phyloP scores from a whole-genome alignment of 2,329 filamentous ascomycete species.

The Fusarium sarcochroum region DNA sequence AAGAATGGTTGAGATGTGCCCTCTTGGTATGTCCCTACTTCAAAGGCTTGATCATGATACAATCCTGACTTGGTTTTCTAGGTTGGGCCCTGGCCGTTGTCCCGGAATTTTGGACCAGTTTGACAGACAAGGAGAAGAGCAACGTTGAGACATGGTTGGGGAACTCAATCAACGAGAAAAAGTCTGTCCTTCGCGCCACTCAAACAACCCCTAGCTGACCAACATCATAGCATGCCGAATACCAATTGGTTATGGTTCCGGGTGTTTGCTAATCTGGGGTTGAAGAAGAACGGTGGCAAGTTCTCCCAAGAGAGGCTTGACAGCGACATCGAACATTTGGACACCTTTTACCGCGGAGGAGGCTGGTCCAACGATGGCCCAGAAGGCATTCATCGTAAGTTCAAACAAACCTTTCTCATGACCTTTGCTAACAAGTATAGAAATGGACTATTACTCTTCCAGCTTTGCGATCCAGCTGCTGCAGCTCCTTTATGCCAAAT shows the following conservation, averaged over 20 bases:
- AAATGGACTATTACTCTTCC: conserved; percentile 89
- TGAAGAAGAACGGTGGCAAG: conserved; percentile 80
- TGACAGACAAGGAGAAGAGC: conserved; percentile 71
- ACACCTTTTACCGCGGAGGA: conserved; percentile 85
- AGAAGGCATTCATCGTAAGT: conserved; percentile 76
- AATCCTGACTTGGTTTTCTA: conserved; percentile 38
- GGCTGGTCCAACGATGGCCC: conserved; percentile 89
- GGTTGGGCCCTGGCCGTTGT: conserved; percentile 80
- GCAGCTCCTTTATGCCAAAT: conserved; percentile 81
- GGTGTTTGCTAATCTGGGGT: conserved; percentile 84
- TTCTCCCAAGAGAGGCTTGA: conserved; percentile 79
- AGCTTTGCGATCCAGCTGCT: conserved; percentile 87
- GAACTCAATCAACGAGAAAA: conserved; percentile 82
- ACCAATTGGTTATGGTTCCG: conserved; percentile 85
- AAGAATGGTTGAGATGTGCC: conserved; percentile 88
- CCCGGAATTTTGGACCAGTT: conserved; percentile 74
- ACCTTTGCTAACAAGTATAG: conserved; percentile 49
- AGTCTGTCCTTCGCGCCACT: conserved; percentile 57
- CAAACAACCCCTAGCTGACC: conserved; percentile 17
- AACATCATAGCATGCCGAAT: conserved; percentile 72
- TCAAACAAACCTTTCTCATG: background rate
- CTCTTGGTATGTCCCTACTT: conserved; percentile 65
- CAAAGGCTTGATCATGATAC: background rate
- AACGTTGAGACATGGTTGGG: conserved; percentile 82
- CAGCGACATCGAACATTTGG: conserved; percentile 81